Evolutionary conservation across 768 basidiomycete species (phyloP), one percentile per base, ranked within the genome.

Genomic region (Cyathus striatus): DNA sequence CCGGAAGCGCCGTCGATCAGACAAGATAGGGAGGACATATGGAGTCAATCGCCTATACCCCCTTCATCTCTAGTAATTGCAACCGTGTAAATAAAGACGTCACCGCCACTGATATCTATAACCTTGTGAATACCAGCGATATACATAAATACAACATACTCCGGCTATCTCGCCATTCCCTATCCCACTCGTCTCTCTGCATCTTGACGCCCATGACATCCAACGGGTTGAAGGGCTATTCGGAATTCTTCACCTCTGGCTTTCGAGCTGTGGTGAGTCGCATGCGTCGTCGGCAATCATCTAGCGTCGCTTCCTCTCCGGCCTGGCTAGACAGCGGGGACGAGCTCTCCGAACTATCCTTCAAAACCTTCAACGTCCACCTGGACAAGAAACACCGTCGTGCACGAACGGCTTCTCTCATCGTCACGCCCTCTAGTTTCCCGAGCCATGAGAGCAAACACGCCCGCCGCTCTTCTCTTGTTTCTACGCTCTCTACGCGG

Each of bases 241-340:
- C 73, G 14, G 70, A 73, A 26, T 72, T 75, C 59, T 73, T 75
- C 53, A 59, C 65, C 21, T 71, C 70, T 33, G 73, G 73, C 6
- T 65, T 73, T 35, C 66, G 65, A 38, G 66, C 64, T 27, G 65
- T 71, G 47, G 58, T 64, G 17, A 58, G 55, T 35, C 55, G 53
- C 10, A 40, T 49, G 12, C 26, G 27, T 21, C 16, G 42, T 21
- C 42, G 27, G n/a, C n/a, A n/a, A n/a, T n/a, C n/a, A n/a, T 32
- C 37, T 38, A 45, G 35, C 34, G 38, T 46, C 27, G 34, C 30
- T 40, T 50, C 13, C 43, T 17, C 22, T 46, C 36, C 42, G 25
- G 37, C 22, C 23, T 23, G 36, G 7, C 18, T 40, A 23, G 35
- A 25, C 21, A 10, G 5, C 16, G 43, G 36, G 24, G n/a, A 42